Conservation (phyloP, 495 filamentous ascomycete genomes). For the Aspergillus diversus region DNA sequence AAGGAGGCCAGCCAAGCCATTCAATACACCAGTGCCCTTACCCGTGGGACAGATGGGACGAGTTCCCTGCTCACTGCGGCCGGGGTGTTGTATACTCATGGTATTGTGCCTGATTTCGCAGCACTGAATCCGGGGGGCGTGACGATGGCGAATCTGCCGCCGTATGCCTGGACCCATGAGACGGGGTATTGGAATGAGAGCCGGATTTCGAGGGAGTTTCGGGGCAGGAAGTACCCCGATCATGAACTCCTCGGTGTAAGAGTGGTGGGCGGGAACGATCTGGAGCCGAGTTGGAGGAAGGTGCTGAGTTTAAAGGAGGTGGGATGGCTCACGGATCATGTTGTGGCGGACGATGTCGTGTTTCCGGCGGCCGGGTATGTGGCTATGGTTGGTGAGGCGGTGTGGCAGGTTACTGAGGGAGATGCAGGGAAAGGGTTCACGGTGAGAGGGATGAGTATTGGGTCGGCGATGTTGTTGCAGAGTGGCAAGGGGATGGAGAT, state of each 20-base stretch:
- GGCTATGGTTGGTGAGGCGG: constrained; percentile 51
- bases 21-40: background rate
- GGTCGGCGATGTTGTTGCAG: constrained; percentile 34
- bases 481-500: constrained; percentile 32
- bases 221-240: background rate
- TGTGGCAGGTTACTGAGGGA: constrained; percentile 40
- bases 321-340: constrained; percentile 41
- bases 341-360: constrained; percentile 44
- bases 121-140: background rate
- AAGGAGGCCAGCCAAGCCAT: background rate
- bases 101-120: background rate
- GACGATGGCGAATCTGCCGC: constrained; percentile 6
- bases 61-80: constrained; percentile 28
- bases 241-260: background rate
- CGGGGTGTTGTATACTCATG: constrained; percentile 12
- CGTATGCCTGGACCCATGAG: constrained; percentile 14
- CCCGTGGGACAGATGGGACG: background rate
- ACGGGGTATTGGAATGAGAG: constrained; percentile 8
- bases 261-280: background rate
- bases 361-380: constrained; percentile 55
- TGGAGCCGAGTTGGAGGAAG: background rate
- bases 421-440: constrained; percentile 23
- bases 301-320: constrained; percentile 24
- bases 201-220: background rate
- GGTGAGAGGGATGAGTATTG: constrained; percentile 31